Evolutionary conservation across 2,329 filamentous ascomycete species (phyloP).

Genomic region (Shiraia sp.): DNA sequence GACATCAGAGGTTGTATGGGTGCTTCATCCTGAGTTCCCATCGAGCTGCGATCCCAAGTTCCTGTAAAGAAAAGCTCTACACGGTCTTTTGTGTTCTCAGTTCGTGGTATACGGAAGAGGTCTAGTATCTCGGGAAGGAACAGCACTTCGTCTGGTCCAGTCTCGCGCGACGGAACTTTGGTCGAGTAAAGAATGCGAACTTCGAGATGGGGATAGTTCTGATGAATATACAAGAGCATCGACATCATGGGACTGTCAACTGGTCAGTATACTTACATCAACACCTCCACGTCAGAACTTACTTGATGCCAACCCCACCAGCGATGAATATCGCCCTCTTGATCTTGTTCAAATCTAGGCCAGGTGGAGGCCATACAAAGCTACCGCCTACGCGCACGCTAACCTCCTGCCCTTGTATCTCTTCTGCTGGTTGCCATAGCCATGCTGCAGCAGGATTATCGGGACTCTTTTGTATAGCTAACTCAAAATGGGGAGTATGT

Average conservation of each 20-base stretch:
- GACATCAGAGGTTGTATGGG: conserved; percentile 39
- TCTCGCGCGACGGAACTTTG: conserved; percentile 43
- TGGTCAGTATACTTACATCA: conserved; percentile 10
- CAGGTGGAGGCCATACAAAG: conserved; percentile 75
- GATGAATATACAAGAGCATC: conserved; percentile 66
- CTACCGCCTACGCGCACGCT: conserved; percentile 76
- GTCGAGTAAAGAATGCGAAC: conserved; percentile 69
- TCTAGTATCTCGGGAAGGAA: conserved; percentile 41
- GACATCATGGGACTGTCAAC: conserved; percentile 68
- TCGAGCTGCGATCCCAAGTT: conserved; percentile 30
- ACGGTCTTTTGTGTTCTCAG: conserved; percentile 30
- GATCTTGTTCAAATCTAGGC: conserved; percentile 50
- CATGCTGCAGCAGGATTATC: conserved; percentile 74
- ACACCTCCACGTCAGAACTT: conserved; percentile 22
- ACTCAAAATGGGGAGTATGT: conserved; percentile 64
- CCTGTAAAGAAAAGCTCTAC: conserved; percentile 45
- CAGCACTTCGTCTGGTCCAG: conserved; percentile 36
- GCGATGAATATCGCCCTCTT: conserved; percentile 73
- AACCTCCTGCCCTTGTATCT: conserved; percentile 64
- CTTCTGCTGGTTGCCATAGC: conserved; percentile 64
- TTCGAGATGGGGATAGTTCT: conserved; percentile 44
- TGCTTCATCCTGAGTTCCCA: conserved; percentile 28
- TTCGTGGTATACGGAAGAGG: conserved; percentile 34
- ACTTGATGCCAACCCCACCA: conserved; percentile 83
- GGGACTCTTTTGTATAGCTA: conserved; percentile 75